Percentiles rank a stretch among this genome's conserved stretches.
Conservation (phyloP, 495 filamentous ascomycete genomes). For the Rostrohypoxylon terebratum region DNA sequence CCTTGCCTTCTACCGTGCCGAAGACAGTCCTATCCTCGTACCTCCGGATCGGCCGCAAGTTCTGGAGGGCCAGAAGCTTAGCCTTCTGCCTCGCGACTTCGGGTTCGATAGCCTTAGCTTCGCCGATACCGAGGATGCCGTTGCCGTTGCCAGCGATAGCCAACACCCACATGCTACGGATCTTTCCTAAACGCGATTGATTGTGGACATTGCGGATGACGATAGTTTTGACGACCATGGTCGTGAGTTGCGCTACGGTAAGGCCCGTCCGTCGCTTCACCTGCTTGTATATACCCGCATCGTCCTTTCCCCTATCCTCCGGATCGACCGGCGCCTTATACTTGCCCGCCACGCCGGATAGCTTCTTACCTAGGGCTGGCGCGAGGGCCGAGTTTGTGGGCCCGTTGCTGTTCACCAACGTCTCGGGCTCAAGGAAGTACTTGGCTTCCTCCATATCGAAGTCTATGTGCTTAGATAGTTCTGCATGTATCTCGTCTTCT, state of each 20-base stretch:
- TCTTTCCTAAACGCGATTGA: conserved; percentile 96
- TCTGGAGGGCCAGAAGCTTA: conserved; percentile 78
- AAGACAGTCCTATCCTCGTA: conserved; percentile 94
- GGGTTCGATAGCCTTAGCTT: conserved; percentile 84
- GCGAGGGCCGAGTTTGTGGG: conserved; percentile 56
- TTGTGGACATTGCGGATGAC: conserved; percentile 82
- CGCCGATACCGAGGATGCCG: conserved; percentile 87
- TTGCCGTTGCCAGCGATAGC: conserved; percentile 85
- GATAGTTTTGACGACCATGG: conserved; percentile 70
- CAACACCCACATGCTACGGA: conserved; percentile 74
- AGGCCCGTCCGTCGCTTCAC: conserved; percentile 79
- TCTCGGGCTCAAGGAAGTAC: conserved; percentile 57
- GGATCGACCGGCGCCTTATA: conserved; percentile 63
- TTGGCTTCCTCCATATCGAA: conserved; percentile 46
- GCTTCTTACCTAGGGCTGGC: conserved; percentile 56
- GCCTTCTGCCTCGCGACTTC: conserved; percentile 74
- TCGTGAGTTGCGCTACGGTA: conserved; percentile 64
- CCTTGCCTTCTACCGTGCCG: conserved; percentile 85
- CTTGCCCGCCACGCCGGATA: conserved; percentile 57
- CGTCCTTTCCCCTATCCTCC: conserved; percentile 57
- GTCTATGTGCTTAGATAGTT: conserved; percentile 40
- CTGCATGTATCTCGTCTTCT: conserved; percentile 38
- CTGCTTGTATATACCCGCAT: conserved; percentile 56
- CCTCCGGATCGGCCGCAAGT: conserved; percentile 85
- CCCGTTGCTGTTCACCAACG: conserved; percentile 51